phyloP scores from a whole-genome alignment of 768 basidiomycete genomes.

The Peribolospora baueri region DNA sequence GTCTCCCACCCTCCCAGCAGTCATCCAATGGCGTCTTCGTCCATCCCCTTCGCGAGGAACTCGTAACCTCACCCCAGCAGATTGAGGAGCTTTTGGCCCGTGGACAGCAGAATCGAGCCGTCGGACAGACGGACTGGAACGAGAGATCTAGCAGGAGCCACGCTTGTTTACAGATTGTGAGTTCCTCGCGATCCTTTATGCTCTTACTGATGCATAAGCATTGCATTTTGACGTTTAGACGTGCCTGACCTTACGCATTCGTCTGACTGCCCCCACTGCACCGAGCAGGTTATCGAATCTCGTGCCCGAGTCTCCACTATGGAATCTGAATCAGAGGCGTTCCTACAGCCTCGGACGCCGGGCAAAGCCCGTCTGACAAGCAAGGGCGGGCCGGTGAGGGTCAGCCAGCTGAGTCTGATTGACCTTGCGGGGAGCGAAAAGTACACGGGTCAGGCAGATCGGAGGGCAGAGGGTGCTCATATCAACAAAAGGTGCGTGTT shows the following conservation, averaged over 20 bases:
- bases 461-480: constrained; percentile 82
- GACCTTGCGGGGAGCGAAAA: constrained; percentile 94
- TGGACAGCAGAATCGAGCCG: constrained; percentile 68
- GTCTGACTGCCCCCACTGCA: not conserved
- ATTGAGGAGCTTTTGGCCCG: constrained; percentile 63
- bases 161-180: constrained; percentile 71
- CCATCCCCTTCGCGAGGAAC: constrained; percentile 67
- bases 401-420: constrained; percentile 43
- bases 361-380: constrained; percentile 2
- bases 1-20: too few relatives aligned
- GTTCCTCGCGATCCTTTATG: not conserved
- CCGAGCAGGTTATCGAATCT: constrained; percentile 12
- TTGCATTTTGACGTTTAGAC: not conserved
- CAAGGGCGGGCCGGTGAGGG: constrained; percentile 9
- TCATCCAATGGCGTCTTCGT: constrained; percentile 22
- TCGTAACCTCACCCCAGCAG: constrained; percentile 68
- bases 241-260: not conserved
- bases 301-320: constrained; percentile 3
- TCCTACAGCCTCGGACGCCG: not conserved
- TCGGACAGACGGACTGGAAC: constrained; percentile 94
- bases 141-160: constrained; percentile 82
- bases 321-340: not conserved
- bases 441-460: constrained; percentile 82
- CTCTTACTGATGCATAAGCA: not conserved
- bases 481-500: constrained; percentile 41